Evolutionary conservation across 2,329 filamentous ascomycete species (phyloP).

Genomic region (Trichoderma polysporum): DNA sequence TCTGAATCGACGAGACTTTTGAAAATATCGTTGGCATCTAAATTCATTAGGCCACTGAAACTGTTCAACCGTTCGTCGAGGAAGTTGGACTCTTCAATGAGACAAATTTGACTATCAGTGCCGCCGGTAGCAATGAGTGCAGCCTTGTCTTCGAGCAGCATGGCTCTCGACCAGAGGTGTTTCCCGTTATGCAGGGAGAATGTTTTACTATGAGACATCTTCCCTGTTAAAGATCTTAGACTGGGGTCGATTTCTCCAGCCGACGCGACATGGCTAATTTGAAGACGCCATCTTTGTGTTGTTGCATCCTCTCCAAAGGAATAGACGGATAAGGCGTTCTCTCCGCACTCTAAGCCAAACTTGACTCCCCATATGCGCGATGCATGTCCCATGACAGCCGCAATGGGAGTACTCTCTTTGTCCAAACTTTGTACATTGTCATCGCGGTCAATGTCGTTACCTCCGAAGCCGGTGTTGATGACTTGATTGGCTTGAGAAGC

Average conservation of each 20-base stretch:
- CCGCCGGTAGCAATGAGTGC: slow-evolving; percentile 70
- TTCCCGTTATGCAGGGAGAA: slow-evolving; percentile 76
- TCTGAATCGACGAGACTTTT: slow-evolving; percentile 17
- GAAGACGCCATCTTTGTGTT: slow-evolving; percentile 67
- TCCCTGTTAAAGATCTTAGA: slow-evolving; percentile 20
- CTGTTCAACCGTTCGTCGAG: not conserved
- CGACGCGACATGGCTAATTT: slow-evolving; percentile 31
- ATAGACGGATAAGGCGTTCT: slow-evolving; percentile 46
- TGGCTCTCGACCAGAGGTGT: slow-evolving; percentile 78
- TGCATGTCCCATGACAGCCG: slow-evolving; percentile 77
- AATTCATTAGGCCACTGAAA: slow-evolving; percentile 22
- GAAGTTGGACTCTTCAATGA: slow-evolving; percentile 39
- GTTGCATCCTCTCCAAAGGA: slow-evolving; percentile 87
- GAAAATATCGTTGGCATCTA: slow-evolving; percentile 38
- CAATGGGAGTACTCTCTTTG: slow-evolving; percentile 48
- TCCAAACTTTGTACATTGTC: not conserved
- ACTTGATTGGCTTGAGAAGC: slow-evolving; percentile 52
- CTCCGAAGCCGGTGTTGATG: slow-evolving; percentile 20
- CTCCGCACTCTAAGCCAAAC: slow-evolving; percentile 50
- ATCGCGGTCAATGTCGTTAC: not conserved
- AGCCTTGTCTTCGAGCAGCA: slow-evolving; percentile 33
- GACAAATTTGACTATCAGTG: slow-evolving; percentile 70
- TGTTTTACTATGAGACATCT: slow-evolving; percentile 53
- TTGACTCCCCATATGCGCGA: slow-evolving; percentile 88
- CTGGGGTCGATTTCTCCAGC: slow-evolving; percentile 3